phyloP scores from a whole-genome alignment of 2,329 filamentous ascomycete species.

The Sclerotinia spermophila region DNA sequence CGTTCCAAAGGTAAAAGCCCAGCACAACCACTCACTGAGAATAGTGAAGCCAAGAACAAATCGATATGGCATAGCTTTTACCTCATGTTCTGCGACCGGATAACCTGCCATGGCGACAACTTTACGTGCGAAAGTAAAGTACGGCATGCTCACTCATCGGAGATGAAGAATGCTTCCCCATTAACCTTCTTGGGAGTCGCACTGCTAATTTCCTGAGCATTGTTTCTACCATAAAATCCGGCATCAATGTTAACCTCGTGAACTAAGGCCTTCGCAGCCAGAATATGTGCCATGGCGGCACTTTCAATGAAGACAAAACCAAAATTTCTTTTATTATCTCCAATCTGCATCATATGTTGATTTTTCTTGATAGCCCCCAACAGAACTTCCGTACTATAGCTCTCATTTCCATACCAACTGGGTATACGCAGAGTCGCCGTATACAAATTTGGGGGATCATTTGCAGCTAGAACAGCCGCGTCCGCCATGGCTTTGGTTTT shows the following conservation, averaged over 20 bases:
- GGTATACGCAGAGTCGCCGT: constrained; percentile 34
- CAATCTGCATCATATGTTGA: constrained; percentile 49
- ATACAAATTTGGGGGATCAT: constrained; percentile 28
- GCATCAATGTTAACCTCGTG: background rate
- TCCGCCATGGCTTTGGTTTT: constrained; percentile 39
- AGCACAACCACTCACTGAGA: background rate
- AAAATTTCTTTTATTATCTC: constrained; percentile 49
- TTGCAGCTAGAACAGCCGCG: constrained; percentile 34
- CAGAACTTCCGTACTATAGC: constrained; percentile 4
- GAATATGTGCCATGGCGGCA: constrained; percentile 48
- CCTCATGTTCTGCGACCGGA: background rate
- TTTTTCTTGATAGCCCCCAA: constrained; percentile 30
- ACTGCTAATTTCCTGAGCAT: background rate
- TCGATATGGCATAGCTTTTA: background rate
- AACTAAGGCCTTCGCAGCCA: constrained; percentile 38
- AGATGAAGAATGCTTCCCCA: constrained; percentile 40
- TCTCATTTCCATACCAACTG: constrained; percentile 38
- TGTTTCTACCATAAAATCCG: background rate
- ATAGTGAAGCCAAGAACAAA: background rate
- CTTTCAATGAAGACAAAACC: constrained; percentile 52
- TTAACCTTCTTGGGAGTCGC: constrained; percentile 8
- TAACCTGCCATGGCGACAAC: background rate
- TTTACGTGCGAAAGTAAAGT: constrained; percentile 31
- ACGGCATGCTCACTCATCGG: constrained; percentile 35
- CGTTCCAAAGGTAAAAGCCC: background rate